These are phyloP conservation scores for Monilinia polystroma DNA, from an alignment of 2,329 filamentous ascomycete genomes.

Conservation along the genomic window DNA sequence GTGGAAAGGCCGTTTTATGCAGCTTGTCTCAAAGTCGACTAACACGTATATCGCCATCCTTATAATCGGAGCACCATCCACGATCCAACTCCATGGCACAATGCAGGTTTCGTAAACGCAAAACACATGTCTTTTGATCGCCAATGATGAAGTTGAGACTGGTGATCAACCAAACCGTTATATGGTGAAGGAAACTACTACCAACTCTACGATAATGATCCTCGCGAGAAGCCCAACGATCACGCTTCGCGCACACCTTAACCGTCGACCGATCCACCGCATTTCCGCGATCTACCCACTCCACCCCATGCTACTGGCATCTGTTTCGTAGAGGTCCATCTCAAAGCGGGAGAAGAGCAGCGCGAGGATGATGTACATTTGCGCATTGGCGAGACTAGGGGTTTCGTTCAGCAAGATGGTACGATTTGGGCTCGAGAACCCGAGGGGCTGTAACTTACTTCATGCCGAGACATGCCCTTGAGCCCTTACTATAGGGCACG, in stretches of 20 bases:
- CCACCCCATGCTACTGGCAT: slow-evolving; percentile 1
- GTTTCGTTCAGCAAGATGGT: not conserved
- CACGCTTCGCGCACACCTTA: not conserved
- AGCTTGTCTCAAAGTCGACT: too few relatives aligned
- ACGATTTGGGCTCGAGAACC: not conserved
- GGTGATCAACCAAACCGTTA: too few relatives aligned
- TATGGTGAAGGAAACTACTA: too few relatives aligned
- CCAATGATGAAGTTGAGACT: too few relatives aligned
- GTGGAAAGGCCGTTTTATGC: too few relatives aligned
- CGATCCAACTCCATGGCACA: too few relatives aligned
- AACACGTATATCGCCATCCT: too few relatives aligned
- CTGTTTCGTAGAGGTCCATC: slow-evolving; percentile 14
- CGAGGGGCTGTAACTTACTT: not conserved
- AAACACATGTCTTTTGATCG: too few relatives aligned
- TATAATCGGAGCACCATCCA: too few relatives aligned
- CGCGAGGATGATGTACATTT: not conserved
- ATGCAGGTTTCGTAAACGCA: too few relatives aligned
- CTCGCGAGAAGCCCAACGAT: slow-evolving; percentile 1
- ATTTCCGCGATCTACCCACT: slow-evolving; percentile 7
- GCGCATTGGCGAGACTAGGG: not conserved
- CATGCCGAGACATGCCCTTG: not conserved
- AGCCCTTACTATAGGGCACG: not conserved
- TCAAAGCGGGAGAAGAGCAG: not conserved
- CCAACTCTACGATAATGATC: too few relatives aligned
- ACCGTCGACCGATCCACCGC: not conserved